A percentile compares a stretch with the other conserved stretches of the same genome.
These are phyloP conservation scores for Pythium angustatum DNA, from an alignment of 352 stramenopile species.

Conservation along the genomic window DNA sequence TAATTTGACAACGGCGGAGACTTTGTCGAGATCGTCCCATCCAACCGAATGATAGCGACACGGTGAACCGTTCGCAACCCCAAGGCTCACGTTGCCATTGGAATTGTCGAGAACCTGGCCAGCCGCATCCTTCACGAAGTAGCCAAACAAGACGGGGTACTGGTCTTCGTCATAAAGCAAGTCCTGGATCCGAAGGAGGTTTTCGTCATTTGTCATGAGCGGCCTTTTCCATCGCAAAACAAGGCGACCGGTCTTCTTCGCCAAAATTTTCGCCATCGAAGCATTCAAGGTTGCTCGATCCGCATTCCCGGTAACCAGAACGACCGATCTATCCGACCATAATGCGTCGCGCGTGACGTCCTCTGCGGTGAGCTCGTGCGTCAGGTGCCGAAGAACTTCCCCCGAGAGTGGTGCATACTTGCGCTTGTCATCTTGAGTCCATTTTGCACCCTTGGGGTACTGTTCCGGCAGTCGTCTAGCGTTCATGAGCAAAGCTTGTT, in stretches of 20 bases:
- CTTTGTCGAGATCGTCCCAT: conserved; percentile 11
- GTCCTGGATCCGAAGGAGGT: not conserved
- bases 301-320: not conserved
- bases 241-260: not conserved
- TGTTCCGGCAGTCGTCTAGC: too few relatives aligned
- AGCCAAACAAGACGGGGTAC: conserved; percentile 13
- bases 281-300: conserved; percentile 1
- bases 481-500: too few relatives aligned
- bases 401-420: not conserved
- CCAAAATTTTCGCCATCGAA: not conserved
- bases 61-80: conserved; percentile 8
- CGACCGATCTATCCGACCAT: not conserved
- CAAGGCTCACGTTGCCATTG: conserved; percentile 12
- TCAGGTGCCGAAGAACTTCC: not conserved
- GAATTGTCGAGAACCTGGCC: conserved; percentile 22
- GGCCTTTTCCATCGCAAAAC: conserved; percentile 10
- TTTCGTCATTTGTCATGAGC: not conserved
- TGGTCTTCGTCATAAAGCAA: conserved; percentile 19
- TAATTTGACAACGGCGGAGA: not conserved
- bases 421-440: not conserved
- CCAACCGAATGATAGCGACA: conserved; percentile 18
- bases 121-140: conserved; percentile 17
- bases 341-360: not conserved
- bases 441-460: not conserved
- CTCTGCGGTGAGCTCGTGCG: not conserved